These are phyloP conservation scores for Arbutus unedo DNA, from an alignment of 148 eudicot species.

Conservation along the genomic window DNA sequence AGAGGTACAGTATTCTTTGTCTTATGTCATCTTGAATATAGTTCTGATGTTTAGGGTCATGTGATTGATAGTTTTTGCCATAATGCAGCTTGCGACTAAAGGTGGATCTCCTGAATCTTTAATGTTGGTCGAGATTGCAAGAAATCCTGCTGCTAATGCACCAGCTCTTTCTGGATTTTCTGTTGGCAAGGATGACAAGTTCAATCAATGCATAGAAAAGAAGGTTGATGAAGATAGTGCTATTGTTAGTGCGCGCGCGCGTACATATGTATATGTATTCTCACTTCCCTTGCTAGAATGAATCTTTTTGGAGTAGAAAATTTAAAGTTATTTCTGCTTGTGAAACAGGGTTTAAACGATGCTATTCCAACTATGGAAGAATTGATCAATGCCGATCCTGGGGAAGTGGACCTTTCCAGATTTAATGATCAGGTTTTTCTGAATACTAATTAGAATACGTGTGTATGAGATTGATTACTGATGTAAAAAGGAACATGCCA, in stretches of 20 bases:
- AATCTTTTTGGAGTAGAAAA: background rate
- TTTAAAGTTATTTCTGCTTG: background rate
- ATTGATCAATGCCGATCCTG: conserved; percentile 37
- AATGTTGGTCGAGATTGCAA: conserved; percentile 76
- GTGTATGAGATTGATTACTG: conserved; percentile 5
- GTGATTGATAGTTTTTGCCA: conserved; percentile 1
- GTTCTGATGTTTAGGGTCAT: conserved; percentile 7
- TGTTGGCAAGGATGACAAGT: conserved; percentile 54
- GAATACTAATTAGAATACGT: background rate
- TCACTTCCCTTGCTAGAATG: conserved; percentile 27
- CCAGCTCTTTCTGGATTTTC: conserved; percentile 43
- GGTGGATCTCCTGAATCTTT: conserved; percentile 89
- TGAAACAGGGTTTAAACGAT: background rate
- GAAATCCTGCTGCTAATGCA: conserved; percentile 58
- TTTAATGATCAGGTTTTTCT: conserved; percentile 11
- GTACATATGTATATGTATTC: background rate
- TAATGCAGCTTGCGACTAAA: conserved; percentile 69
- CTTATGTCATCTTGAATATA: background rate
- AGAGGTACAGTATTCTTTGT: conserved; percentile 42
- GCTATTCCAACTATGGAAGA: conserved; percentile 51
- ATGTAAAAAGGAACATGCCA: background rate
- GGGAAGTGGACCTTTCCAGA: conserved; percentile 62
- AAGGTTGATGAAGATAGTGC: conserved; percentile 39
- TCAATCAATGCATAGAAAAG: conserved; percentile 56
- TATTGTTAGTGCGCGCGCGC: background rate